Evolutionary conservation across 345 rosid genomes (phyloP), one percentile per base, ranked within the genome.

Genomic region (Eucalyptus shirleyi): DNA sequence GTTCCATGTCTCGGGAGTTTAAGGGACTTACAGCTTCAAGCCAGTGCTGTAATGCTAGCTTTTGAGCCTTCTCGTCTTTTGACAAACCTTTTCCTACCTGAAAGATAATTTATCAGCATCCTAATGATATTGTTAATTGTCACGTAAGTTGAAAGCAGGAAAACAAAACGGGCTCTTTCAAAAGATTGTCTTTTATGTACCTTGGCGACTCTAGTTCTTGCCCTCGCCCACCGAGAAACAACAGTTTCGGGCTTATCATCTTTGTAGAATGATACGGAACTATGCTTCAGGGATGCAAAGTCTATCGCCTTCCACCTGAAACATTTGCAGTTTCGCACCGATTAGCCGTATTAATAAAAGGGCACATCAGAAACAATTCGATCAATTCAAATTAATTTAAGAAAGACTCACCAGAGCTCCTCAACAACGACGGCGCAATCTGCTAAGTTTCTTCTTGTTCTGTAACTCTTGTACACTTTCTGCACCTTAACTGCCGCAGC

Each of bases 251-350:
- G 96, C 93, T 96, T 96, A 77, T 94, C 95, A 49, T 77, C 92
- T 81, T 93, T 89, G 88, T 94, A 96, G 90, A 95, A 96, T 1
- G 96, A 96, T 14, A 95, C 95, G 13, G 93, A 94, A 92, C 96
- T 95, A 77, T 92, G 94, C 91, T 93, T 94, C 4, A 93, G 92
- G 30, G 95, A 94, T 37, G 99, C 99, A 90, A 96, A 95, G 86
- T 97, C 99, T 89, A 97, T 90, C 8, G 96, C 98, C 90, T 95
- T 98, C 99, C 99, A 97, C 99, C 99, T 97, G 93, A 60, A 92
- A n/a, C 86, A 89, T 62, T 65, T 87, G 23, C 28, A 19, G 47
- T 87, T 45, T 69, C 0, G 45, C 15, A 77, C 83, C 13, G 2
- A 77, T 77, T 77, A 77, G 83, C 47, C 83, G 2, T 40, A 47